phyloP scores from a whole-genome alignment of 169 alveolate genomes.

The Eimeria sp. region DNA sequence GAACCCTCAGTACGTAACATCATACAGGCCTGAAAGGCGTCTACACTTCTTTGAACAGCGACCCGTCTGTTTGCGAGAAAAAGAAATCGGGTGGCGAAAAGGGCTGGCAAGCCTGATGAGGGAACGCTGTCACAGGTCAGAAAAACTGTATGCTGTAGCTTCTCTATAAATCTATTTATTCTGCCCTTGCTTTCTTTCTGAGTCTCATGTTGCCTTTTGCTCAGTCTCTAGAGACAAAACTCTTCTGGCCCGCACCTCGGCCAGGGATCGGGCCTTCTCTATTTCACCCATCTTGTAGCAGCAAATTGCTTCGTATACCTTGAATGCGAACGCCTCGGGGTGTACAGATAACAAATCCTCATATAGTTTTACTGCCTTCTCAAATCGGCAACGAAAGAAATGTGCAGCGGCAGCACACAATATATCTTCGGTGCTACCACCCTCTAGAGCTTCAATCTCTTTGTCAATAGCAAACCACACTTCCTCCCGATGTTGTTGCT shows the following conservation, averaged over 20 bases:
- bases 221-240: too few species aligned
- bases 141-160: too few species aligned
- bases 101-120: too few species aligned
- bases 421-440: not conserved
- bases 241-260: not conserved
- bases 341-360: not conserved
- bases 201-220: too few species aligned
- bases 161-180: too few species aligned
- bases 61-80: too few species aligned
- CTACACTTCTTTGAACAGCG: too few species aligned
- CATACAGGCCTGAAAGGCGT: too few species aligned
- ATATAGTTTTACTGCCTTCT: not conserved
- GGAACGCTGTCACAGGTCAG: too few species aligned
- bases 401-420: slow-evolving; percentile 24
- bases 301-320: not conserved
- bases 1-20: too few species aligned
- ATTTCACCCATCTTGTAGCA: slow-evolving; percentile 3
- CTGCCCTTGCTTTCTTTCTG: too few species aligned
- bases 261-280: not conserved
- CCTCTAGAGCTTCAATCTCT: slow-evolving; percentile 10
- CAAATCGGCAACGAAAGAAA: slow-evolving; percentile 7
- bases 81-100: too few species aligned
- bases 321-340: not conserved
- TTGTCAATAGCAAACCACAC: not conserved
- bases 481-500: not conserved